Evolutionary conservation across 768 basidiomycete genomes (phyloP), one percentile per base, ranked within the genome.

Genomic region (Calocybe gangraenosa): DNA sequence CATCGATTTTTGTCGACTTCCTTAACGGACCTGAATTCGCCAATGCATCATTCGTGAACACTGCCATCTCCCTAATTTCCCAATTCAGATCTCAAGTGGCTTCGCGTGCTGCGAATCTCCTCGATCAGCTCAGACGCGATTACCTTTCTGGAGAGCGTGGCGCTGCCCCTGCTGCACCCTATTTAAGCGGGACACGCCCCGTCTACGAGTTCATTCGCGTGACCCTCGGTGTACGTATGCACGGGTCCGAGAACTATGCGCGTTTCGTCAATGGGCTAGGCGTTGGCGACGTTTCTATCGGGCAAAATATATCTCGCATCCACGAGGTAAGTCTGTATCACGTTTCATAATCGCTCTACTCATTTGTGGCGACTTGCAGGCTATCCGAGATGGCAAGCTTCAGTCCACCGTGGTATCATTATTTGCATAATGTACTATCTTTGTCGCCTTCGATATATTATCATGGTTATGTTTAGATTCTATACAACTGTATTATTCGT

Each of bases 131-230:
- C 18, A 69, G 81, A 28, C 65, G 65, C 37, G 73, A 79, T 31
- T 85, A 75, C 57, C 66, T 86, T 18, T 67, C 68, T 25, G 83
- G 81, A n/a, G 65, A 61, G 45, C 71, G 74, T 28, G 85, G 84
- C 2, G 57, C 65, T 1, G 68, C 84, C 2, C 88, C 89, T 0
- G 88, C 90, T 7, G 74, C 75, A 40, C 45, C 64, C 8, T 78
- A 75, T 57, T 72, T 93, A 40, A 77, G 75, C 48, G 75, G 74
- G 61, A 87, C 87, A 9, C 72, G 74, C 37, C 53, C 65, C 4
- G 55, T 91, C 38, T 92, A 92, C 62, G 77, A 82, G 57, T 92
- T 74, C 54, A 70, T 92, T 19, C 74, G 90, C 21, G 60, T 74
- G 22, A 72, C 67, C 17, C 68, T 92, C 15, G 82, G 79, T 3